These are phyloP conservation scores for Aurifilum marmelostoma DNA, from an alignment of 2,329 filamentous ascomycete species.

Conservation along the genomic window DNA sequence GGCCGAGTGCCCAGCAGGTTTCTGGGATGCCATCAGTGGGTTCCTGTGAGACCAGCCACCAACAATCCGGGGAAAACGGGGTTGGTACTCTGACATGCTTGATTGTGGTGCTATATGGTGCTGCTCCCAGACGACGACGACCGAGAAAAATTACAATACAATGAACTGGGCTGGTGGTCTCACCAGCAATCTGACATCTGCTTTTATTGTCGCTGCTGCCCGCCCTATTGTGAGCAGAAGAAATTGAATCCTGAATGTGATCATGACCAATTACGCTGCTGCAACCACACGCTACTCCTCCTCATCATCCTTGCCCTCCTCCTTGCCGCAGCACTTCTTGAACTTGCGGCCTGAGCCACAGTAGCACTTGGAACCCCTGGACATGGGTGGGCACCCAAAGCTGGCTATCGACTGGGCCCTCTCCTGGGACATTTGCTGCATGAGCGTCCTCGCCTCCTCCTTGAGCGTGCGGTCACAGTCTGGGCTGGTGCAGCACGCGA, in stretches of 20 bases:
- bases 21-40: slow-evolving; percentile 63
- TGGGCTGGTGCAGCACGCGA: slow-evolving; percentile 22
- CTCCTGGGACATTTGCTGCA: slow-evolving; percentile 28
- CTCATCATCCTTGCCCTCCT: not conserved
- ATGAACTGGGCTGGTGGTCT: not conserved
- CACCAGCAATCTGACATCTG: not conserved
- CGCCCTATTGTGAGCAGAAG: not conserved
- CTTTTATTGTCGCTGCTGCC: not conserved
- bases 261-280: not conserved
- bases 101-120: not conserved
- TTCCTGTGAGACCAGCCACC: slow-evolving; percentile 50
- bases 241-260: too few relatives aligned
- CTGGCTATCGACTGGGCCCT: slow-evolving; percentile 25
- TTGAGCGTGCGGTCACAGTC: slow-evolving; percentile 24
- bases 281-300: not conserved
- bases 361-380: slow-evolving; percentile 29
- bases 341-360: slow-evolving; percentile 29
- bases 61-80: not conserved
- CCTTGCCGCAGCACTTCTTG: slow-evolving; percentile 29
- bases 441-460: slow-evolving; percentile 26
- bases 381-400: slow-evolving; percentile 27
- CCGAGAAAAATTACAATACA: not conserved
- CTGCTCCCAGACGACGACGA: not conserved
- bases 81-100: not conserved
- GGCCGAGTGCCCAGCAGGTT: slow-evolving; percentile 72